Evolutionary conservation across 148 eudicot genomes (phyloP).

Genomic region (Salicornia ramosissima): DNA sequence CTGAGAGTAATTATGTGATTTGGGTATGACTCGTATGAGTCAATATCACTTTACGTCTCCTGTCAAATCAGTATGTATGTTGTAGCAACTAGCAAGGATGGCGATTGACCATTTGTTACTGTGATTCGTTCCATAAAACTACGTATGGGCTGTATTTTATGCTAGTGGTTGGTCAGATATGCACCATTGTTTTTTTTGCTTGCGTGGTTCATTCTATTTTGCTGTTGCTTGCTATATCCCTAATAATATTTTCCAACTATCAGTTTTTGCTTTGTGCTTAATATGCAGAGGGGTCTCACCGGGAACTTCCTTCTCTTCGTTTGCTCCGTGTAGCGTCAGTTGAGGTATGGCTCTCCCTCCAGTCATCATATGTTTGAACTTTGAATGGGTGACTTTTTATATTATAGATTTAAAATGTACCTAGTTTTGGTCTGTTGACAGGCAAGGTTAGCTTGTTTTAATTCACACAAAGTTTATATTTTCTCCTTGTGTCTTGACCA

Average conservation of each 20-base stretch:
- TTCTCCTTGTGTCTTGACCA: background rate
- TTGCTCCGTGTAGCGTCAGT: constrained; percentile 72
- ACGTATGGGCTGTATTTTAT: background rate
- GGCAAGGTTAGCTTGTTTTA: background rate
- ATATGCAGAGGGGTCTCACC: constrained; percentile 82
- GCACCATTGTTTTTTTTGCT: background rate
- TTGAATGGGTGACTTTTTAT: background rate
- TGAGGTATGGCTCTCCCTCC: constrained; percentile 36
- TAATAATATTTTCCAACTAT: constrained; percentile 1
- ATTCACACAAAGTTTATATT: background rate
- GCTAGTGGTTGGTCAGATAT: background rate
- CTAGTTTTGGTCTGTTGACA: background rate
- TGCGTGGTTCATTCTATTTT: background rate
- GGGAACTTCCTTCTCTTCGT: constrained; percentile 83
- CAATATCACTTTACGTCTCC: background rate
- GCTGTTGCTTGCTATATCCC: background rate
- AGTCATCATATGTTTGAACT: background rate
- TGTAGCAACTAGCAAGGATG: background rate
- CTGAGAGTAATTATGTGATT: background rate
- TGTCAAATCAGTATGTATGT: background rate
- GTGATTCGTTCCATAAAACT: background rate
- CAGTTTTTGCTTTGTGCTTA: constrained; percentile 6
- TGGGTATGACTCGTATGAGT: background rate
- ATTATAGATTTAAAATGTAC: background rate
- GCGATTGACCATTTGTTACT: background rate